Conservation (phyloP, 139 green algal species). For the Bryopsis sp. region DNA sequence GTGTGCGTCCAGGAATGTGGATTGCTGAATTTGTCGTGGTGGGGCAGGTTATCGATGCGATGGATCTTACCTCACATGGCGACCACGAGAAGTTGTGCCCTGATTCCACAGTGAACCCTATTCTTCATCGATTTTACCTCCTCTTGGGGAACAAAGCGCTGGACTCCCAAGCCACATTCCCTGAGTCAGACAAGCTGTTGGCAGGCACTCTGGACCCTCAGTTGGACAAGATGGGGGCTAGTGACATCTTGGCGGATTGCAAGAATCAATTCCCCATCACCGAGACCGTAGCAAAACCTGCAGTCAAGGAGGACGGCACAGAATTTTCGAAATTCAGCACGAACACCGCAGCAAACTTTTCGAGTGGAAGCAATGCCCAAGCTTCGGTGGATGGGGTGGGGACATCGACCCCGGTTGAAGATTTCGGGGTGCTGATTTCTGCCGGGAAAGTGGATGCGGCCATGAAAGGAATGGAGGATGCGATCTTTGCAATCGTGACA, state of each 20-base stretch:
- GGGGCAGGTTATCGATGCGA: not conserved
- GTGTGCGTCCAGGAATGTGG: no score
- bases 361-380: not conserved
- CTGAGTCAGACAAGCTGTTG: not conserved
- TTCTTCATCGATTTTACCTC: slow-evolving; percentile 18
- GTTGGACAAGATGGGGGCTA: slow-evolving; percentile 6
- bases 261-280: no score
- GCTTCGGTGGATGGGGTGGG: slow-evolving; percentile 12
- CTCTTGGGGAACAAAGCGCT: slow-evolving; percentile 18
- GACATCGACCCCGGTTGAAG: slow-evolving; percentile 15
- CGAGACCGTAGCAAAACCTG: no score
- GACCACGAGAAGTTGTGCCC: slow-evolving; percentile 20
- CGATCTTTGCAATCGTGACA: slow-evolving; percentile 6
- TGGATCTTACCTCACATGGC: slow-evolving; percentile 11
- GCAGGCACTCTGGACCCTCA: not conserved
- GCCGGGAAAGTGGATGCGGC: slow-evolving; percentile 9
- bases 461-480: slow-evolving; percentile 9
- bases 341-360: slow-evolving; percentile 14
- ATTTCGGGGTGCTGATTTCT: slow-evolving; percentile 17
- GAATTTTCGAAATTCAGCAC: no score
- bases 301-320: no score
- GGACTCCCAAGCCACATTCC: slow-evolving; percentile 14
- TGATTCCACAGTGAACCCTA: slow-evolving; percentile 21
- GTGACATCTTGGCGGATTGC: no score
- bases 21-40: no score